phyloP scores from a whole-genome alignment of 2,329 filamentous ascomycete genomes.

The Monosporascus sp. region DNA sequence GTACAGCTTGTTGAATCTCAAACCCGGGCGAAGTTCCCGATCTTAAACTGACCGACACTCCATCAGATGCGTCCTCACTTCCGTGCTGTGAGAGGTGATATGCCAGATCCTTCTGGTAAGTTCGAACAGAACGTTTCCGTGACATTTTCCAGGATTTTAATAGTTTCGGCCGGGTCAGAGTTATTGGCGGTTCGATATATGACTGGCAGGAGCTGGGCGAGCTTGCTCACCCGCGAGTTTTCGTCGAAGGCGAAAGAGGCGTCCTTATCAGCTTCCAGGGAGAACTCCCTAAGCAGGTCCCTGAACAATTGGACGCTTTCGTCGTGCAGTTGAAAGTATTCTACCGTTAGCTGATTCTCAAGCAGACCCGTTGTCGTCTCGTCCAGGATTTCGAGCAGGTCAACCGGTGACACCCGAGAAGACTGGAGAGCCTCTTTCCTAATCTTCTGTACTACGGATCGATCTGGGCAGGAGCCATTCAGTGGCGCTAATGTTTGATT shows the following conservation, averaged over 20 bases:
- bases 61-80: too few relatives aligned
- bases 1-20: too few relatives aligned
- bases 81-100: not conserved
- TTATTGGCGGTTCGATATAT: slow-evolving; percentile 1
- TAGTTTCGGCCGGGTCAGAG: not conserved
- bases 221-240: not conserved
- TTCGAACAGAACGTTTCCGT: not conserved
- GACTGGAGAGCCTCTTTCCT: slow-evolving; percentile 4
- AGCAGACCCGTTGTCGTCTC: slow-evolving; percentile 13
- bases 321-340: slow-evolving; percentile 19
- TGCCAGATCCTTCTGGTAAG: not conserved
- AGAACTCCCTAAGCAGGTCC: slow-evolving; percentile 4
- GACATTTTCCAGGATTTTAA: not conserved
- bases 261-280: slow-evolving; percentile 2
- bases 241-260: slow-evolving; percentile 1
- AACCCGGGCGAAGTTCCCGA: too few relatives aligned
- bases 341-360: slow-evolving; percentile 16
- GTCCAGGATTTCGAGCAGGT: slow-evolving; percentile 17
- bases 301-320: slow-evolving; percentile 10
- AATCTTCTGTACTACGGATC: slow-evolving; percentile 1
- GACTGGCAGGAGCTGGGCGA: slow-evolving; percentile 2
- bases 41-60: too few relatives aligned
- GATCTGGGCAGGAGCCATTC: not conserved
- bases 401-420: slow-evolving; percentile 14
- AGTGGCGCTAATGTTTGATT: not conserved